Evolutionary conservation across 495 filamentous ascomycete species (phyloP).

Genomic region (Daldinia childiae): DNA sequence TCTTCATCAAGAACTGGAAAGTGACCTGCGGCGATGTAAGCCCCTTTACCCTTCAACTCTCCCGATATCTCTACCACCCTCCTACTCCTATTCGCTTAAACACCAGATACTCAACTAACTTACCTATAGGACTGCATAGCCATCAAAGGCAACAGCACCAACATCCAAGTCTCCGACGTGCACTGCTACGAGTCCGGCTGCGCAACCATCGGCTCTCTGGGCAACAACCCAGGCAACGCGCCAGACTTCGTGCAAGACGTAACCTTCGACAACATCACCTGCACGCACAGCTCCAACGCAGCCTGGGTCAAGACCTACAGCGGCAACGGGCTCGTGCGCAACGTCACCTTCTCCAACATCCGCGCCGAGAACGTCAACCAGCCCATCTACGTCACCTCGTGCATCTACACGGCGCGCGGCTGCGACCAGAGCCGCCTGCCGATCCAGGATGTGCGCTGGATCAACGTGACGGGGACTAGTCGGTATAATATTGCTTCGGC

Average conservation of each 20-base stretch:
- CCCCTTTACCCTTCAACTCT: neutral
- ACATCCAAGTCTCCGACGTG: conserved; percentile 53
- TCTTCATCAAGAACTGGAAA: conserved; percentile 54
- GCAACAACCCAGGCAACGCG: conserved; percentile 44
- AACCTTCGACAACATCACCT: conserved; percentile 54
- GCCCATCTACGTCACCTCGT: conserved; percentile 66
- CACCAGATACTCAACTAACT: neutral
- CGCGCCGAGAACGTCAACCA: conserved; percentile 58
- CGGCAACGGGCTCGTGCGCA: conserved; percentile 56
- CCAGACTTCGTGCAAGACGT: conserved; percentile 53
- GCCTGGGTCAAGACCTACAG: conserved; percentile 67
- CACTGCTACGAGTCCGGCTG: conserved; percentile 55
- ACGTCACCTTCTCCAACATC: conserved; percentile 64
- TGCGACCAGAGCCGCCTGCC: conserved; percentile 64
- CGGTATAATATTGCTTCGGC: conserved; percentile 64
- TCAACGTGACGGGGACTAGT: conserved; percentile 65
- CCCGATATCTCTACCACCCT: neutral
- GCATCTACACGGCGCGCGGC: conserved; percentile 61
- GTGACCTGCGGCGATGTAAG: conserved; percentile 54
- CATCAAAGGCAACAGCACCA: conserved; percentile 68
- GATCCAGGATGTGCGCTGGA: conserved; percentile 62
- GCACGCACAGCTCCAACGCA: conserved; percentile 59
- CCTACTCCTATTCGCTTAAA: neutral
- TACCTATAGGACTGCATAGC: conserved; percentile 64
- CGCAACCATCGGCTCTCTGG: conserved; percentile 50